Evolutionary conservation across 345 rosid species (phyloP), one percentile per base, ranked within the genome.

Genomic region (Arabis alpina): DNA sequence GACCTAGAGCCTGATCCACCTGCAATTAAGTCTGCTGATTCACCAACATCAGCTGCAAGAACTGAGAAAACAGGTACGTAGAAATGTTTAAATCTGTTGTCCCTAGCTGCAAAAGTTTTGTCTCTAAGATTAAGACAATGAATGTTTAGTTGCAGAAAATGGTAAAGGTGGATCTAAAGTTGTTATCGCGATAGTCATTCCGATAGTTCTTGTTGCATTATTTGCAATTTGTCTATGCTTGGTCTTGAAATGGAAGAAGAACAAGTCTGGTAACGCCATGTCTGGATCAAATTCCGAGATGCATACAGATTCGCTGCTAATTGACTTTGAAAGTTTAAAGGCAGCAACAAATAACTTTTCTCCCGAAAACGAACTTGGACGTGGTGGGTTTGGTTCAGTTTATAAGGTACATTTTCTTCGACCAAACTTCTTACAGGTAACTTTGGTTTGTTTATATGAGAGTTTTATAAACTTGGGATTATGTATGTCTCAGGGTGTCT

Each of bases 321-420:
- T 71, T 27, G 62, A 74, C 60, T 77, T 84, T 7, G 66, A 44
- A 16, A 75, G 58, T 24, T 53, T 87, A 42, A 75, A 59, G 71
- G 68, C 48, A 8, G 86, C 91, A 32, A 84, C 88, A 19, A 14
- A 82, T 16, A 54, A 80, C 49, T 84, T 86, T 59, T 81, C 87
- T 4, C 13, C 45, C 0, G 79, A 71, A 9, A 79, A 75, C 8
- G 72, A 28, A 28, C 30, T 28, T 4, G 30, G 30, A 28, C 30
- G 30, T 28, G 30, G 30, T 28, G 30, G 30, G 30, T 28, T 84
- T 74, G 30, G 30, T 44, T 72, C 58, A n/a, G 91, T 87, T 73
- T 84, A 83, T 63, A 81, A 81, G 83, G 87, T 63, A 30, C n/a
- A 28, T 3, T 50, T 47, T 44, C 43, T 52, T 51, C 15, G 10